Conservation (phyloP, 768 basidiomycete genomes). For the Amyloporia xantha region DNA sequence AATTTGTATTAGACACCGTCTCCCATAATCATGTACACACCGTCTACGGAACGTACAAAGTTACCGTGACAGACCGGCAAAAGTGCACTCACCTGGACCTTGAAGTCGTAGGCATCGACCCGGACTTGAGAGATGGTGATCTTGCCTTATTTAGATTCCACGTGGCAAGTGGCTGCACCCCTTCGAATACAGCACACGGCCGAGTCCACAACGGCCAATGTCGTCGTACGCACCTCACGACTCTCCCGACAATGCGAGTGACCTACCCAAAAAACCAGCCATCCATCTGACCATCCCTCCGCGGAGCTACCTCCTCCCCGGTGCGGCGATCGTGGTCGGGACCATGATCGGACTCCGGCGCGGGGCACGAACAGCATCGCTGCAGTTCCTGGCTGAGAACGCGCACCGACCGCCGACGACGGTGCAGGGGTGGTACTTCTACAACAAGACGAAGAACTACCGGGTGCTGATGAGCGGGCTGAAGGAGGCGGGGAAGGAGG, state of each 20-base stretch:
- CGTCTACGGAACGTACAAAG: no score
- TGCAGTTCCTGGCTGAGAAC: conserved; percentile 89
- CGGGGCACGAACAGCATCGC: conserved; percentile 59
- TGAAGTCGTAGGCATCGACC: no score
- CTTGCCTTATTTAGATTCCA: no score
- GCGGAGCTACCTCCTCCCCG: conserved; percentile 57
- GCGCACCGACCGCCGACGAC: conserved; percentile 83
- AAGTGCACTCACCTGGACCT: no score
- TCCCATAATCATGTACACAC: no score
- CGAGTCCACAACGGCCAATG: not conserved
- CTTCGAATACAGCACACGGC: not conserved
- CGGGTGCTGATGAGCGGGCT: conserved; percentile 68
- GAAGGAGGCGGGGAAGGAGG: conserved; percentile 57
- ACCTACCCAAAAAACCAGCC: conserved; percentile 1
- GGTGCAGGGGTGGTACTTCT: conserved; percentile 89
- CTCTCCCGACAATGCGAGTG: not conserved
- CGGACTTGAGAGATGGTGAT: no score
- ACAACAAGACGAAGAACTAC: conserved; percentile 96
- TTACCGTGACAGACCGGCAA: no score
- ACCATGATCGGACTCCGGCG: conserved; percentile 67
- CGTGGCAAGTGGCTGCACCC: not conserved
- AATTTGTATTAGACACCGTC: not conserved
- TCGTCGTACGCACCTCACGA: not conserved
- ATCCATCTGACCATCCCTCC: conserved; percentile 42
- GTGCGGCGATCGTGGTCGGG: conserved; percentile 53